Conservation (phyloP, 2,329 filamentous ascomycete genomes). For the Raffaelea albimanens region DNA sequence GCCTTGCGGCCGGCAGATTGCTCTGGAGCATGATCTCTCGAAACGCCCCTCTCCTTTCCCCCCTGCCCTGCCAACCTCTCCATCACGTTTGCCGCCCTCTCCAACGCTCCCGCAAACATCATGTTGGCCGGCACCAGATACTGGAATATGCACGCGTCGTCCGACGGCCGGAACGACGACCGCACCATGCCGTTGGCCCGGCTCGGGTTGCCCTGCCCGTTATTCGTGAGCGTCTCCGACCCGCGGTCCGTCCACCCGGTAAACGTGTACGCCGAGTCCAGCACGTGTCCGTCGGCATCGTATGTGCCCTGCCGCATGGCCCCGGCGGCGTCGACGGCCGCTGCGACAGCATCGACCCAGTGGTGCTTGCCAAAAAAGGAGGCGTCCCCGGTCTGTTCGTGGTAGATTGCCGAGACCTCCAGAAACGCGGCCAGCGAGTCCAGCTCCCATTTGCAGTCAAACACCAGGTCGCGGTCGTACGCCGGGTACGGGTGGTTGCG, state of each 20-base stretch:
- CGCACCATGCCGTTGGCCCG: constrained; percentile 65
- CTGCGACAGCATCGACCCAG: constrained; percentile 63
- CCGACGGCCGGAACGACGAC: constrained; percentile 68
- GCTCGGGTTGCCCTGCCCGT: constrained; percentile 68
- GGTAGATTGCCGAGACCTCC: constrained; percentile 71
- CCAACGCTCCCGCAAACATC: constrained; percentile 65
- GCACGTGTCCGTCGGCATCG: constrained; percentile 41
- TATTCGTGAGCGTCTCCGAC: constrained; percentile 66
- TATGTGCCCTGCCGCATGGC: constrained; percentile 64
- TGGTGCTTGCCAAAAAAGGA: constrained; percentile 45
- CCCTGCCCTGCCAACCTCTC: constrained; percentile 1
- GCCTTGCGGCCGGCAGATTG: constrained; percentile 17
- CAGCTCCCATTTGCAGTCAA: constrained; percentile 87
- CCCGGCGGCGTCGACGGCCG: constrained; percentile 54
- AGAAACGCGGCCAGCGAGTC: constrained; percentile 82
- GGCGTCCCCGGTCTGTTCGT: constrained; percentile 48
- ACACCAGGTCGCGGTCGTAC: constrained; percentile 61
- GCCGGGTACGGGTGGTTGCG: constrained; percentile 50
- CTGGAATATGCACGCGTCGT: constrained; percentile 68
- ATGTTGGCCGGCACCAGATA: constrained; percentile 71
- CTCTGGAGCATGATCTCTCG: not conserved
- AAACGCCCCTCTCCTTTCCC: no score
- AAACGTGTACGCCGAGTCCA: constrained; percentile 57
- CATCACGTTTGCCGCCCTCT: constrained; percentile 42
- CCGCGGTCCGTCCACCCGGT: constrained; percentile 59